Base-by-base conservation (phyloP, 192 early-diverging fungal genomes). In the Gamsiella multidivaricata region DNA sequence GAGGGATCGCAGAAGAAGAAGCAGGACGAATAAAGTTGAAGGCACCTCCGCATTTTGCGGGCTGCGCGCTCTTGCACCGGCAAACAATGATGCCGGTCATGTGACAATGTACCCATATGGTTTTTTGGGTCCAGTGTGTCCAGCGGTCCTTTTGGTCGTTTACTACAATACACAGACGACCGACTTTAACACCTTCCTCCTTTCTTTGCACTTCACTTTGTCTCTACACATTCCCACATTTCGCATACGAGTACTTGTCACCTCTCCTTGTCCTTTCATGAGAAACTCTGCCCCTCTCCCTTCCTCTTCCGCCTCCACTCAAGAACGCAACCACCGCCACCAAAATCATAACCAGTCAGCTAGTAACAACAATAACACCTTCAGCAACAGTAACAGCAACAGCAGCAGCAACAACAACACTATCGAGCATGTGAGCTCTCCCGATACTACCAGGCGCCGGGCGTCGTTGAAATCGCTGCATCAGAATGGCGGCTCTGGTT, bases 271-370 rank as follows among this genome's bases (percentile, higher is more conserved):
- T 66, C 47, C 52, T 28, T 64, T 43, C 39, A 78, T 78, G 74
- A 78, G 59, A 68, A 69, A 64, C 62, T 22, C 65, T 61, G 28
- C 57, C 6, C 49, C 53, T 33, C 46, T 36, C 46, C 52, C 67
- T 53, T 33, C 53, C 9, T 41, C 39, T 39, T 25, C 33, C 46
- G 34, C 53, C 26, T 37, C 53, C 57, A 68, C 29, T 54, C 31
- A 78, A 53, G 59, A 65, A 22, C 62, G 29, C 54, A 12, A 22
- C 50, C 14, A 61, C 51, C 23, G 26, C 23, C 33, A 9, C 49
- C 22, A 52, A 25, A 55, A 53, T 22, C 31, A n/a, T 34, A 65
- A 46, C 50, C 46, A 60, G 26, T 14, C 55, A 31, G 15, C 15
- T 22, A 12, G 34, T 22, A 29, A 3, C 54, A 25, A 56, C 43